Conservation (phyloP, 73 alveolate species). For the Durusdinium trenchii region DNA sequence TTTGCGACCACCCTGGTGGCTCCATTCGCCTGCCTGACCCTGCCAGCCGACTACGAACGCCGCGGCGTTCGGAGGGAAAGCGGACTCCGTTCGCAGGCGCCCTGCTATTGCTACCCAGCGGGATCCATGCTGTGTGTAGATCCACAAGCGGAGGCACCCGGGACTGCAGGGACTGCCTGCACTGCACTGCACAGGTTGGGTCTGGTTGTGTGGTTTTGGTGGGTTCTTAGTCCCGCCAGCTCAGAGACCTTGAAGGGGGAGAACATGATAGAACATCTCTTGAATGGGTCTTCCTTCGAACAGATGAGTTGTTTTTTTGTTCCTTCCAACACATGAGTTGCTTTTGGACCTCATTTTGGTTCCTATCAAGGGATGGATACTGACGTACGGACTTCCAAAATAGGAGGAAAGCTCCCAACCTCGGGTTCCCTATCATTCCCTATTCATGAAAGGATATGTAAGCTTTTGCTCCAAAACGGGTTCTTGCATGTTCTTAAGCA, state of each 20-base stretch:
- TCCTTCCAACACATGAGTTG: too few species aligned
- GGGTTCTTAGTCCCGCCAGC: too few species aligned
- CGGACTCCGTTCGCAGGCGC: constrained; percentile 28
- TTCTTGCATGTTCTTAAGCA: too few species aligned
- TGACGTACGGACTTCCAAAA: too few species aligned
- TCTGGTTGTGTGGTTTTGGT: background rate
- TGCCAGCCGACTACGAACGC: background rate
- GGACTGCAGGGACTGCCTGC: too few species aligned
- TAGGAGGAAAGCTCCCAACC: too few species aligned
- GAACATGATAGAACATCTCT: background rate
- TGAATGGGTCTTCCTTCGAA: background rate
- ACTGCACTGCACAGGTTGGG: too few species aligned
- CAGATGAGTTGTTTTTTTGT: background rate
- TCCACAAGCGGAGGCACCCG: constrained; percentile 38
- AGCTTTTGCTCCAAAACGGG: too few species aligned
- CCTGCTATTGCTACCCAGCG: constrained; percentile 83
- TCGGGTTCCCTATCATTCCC: too few species aligned
- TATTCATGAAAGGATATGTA: too few species aligned
- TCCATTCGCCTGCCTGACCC: background rate
- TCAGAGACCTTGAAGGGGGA: background rate
- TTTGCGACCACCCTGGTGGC: background rate
- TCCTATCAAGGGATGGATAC: too few species aligned
- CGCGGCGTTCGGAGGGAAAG: background rate
- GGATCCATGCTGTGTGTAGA: constrained; percentile 82
- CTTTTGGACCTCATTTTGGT: too few species aligned